phyloP scores from a whole-genome alignment of 2,329 filamentous ascomycete genomes.

The Fulvia fulva region DNA sequence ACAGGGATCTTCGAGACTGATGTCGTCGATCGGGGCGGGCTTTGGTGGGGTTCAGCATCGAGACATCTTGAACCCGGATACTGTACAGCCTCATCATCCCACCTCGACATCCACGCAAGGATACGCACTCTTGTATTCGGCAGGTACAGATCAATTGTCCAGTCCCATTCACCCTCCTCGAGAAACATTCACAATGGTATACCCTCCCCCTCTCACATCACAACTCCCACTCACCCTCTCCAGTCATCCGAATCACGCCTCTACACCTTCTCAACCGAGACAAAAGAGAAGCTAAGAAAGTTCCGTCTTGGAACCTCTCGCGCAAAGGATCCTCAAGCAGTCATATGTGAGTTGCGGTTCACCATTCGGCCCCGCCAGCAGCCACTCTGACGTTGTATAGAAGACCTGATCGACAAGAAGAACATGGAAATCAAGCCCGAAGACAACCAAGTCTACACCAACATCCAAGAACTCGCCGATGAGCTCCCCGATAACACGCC shows the following conservation, averaged over 20 bases:
- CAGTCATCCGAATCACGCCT: constrained; percentile 76
- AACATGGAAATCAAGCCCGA: constrained; percentile 83
- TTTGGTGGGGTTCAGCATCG: background rate
- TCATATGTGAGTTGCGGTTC: constrained; percentile 75
- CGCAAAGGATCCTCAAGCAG: constrained; percentile 79
- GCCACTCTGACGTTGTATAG: constrained; percentile 17
- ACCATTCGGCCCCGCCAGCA: constrained; percentile 8
- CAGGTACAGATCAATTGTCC: background rate
- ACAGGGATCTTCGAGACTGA: background rate
- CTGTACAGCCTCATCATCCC: background rate
- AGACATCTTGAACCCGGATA: background rate
- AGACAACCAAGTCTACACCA: constrained; percentile 75
- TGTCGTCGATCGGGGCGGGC: background rate
- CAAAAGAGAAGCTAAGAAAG: constrained; percentile 84
- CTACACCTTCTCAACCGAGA: constrained; percentile 89
- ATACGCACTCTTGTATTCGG: background rate
- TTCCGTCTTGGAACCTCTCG: constrained; percentile 89
- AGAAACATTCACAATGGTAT: background rate
- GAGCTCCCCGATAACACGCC: constrained; percentile 91
- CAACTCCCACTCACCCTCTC: background rate
- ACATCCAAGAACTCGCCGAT: constrained; percentile 75
- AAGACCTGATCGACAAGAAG: constrained; percentile 86
- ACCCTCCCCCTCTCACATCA: background rate
- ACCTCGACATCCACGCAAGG: background rate
- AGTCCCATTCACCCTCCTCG: background rate